Evolutionary conservation across 257 asterid species (phyloP), one percentile per base, ranked within the genome.

Genomic region (Solanum appendiculatum): DNA sequence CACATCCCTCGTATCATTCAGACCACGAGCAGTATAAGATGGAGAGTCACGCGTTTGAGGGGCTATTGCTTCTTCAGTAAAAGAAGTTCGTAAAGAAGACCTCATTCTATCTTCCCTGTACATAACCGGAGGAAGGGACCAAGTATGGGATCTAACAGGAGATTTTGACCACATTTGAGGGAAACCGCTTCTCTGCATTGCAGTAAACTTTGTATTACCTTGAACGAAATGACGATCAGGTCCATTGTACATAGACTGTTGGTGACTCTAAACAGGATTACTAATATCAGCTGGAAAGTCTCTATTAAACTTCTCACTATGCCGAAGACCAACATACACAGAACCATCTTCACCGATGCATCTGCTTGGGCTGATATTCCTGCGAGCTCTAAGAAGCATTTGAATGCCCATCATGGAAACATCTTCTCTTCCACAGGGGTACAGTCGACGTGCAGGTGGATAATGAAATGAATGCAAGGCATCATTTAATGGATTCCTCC

Each of bases 101-200:
- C 96, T 92, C 90, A 90, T 90, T 90, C 95, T 92, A 42, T 95
- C 94, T 87, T 86, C 93, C 86, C 94, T 90, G 80, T 91, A 94
- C 85, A 92, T 51, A 48, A 87, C 87, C 15, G 94, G 92, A 87
- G 96, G 89, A 86, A 95, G 90, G 46, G 93, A 88, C 98, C 98
- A 92, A 27, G 95, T 86, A 66, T 92, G 90, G 51, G 95, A 91
- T 88, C 95, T 90, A 83, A 87, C 88, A 0, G 97, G 98, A 82
- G 99, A 96, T 87, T 93, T 95, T 33, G 96, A 91, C 44, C 87
- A 91, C 86, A 88, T 86, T 83, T 89, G 92, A 84, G 92, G 90
- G 84, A 92, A 93, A 15, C 91, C 92, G 86, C 94, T 91, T 86
- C 98, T 91, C 85, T 91, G 96, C 87, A 92, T 44, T 70, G 91